Evolutionary conservation across 2,329 filamentous ascomycete genomes (phyloP).

Genomic region (Helotiales sp.): DNA sequence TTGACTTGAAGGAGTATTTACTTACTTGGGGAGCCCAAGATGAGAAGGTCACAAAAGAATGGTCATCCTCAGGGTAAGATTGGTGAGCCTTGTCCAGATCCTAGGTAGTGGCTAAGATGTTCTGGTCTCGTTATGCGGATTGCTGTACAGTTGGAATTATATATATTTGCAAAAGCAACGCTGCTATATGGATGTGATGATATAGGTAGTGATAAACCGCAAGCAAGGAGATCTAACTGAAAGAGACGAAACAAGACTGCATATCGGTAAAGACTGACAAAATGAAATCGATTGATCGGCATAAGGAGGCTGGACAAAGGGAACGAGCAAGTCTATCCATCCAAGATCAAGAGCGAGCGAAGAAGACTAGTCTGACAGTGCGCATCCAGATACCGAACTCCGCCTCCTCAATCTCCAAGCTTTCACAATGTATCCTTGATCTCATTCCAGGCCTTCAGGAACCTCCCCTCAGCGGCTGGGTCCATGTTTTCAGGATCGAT

Average conservation of each 20-base stretch:
- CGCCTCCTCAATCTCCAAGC: neutral
- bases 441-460: neutral
- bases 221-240: no score
- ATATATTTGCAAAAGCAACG: no score
- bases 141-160: no score
- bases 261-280: no score
- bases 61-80: neutral
- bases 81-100: neutral
- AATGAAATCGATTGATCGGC: no score
- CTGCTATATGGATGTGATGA: no score
- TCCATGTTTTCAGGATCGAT: neutral
- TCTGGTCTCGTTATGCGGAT: no score
- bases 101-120: neutral
- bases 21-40: slow-evolving; percentile 14
- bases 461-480: neutral
- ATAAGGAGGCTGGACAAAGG: no score
- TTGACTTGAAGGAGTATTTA: slow-evolving; percentile 11
- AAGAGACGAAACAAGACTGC: no score
- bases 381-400: neutral
- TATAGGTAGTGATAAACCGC: no score
- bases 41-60: slow-evolving; percentile 18
- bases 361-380: neutral
- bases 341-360: neutral
- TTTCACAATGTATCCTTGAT: slow-evolving; percentile 4
- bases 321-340: slow-evolving; percentile 1